Evolutionary conservation across 148 eudicot genomes (phyloP), one percentile per base, ranked within the genome.

Genomic region (Mesembryanthemum crystallinum): DNA sequence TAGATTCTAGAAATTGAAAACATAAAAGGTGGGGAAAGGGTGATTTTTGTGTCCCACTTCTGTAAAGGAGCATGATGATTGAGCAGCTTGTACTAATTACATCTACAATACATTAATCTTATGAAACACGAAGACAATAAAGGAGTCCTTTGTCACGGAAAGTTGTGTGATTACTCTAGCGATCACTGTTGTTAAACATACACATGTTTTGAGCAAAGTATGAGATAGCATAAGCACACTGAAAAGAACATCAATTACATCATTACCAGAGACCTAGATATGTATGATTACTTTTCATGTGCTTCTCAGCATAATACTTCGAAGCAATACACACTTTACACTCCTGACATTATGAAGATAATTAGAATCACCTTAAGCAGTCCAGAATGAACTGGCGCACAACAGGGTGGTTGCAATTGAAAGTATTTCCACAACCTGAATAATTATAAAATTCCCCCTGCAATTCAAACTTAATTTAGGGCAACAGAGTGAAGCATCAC

Each of bases 351-450:
- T 4, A 71, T 23, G 17, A 65, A 45, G 66, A 33, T 37, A 27
- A 18, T 35, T n/a, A 17, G 35, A 64, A 68, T 75, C 80, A 92
- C 98, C 96, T 90, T 82, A 95, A 85, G 84, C 94, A 89, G 61
- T 95, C 99, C 74, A 95, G 73, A 80, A 95, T 92, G 83, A 92
- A 95, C 80, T 90, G 94, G 1, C 99, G 99, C 69, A 95, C 98
- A 70, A 92, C 78, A 20, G 94, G 98, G 85, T 95, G 97, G 80
- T 95, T 95, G 86, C 99, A 95, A 76, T 95, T 91, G 86, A 95
- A 87, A 72, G 97, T 92, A 86, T 95, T 92, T 78, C 99, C 99
- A 82, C 99, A 95, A 43, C 99, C 99, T 75, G 99, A 95, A 78
- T 92, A 95, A 78, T 95, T 95, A 73, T 95, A 95, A 77, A 84